phyloP scores from a whole-genome alignment of 805 yeast genomes.

The Candida nemodendra region DNA sequence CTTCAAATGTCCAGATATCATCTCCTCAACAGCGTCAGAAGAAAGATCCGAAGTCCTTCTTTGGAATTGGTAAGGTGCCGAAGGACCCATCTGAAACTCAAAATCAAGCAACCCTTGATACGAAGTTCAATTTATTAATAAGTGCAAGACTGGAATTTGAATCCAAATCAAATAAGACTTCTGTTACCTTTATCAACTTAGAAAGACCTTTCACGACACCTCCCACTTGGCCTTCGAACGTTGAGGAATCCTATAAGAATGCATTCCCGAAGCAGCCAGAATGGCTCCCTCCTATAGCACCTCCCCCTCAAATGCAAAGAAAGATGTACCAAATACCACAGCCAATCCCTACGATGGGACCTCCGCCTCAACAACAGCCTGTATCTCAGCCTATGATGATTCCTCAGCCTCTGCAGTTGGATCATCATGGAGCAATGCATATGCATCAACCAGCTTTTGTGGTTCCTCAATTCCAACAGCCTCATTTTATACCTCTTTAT shows the following conservation, averaged over 20 bases:
- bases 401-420: constrained; percentile 21
- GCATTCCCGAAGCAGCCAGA: constrained; percentile 45
- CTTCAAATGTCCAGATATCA: constrained; percentile 4
- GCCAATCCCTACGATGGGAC: constrained; percentile 22
- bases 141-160: constrained; percentile 40
- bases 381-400: constrained; percentile 21
- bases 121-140: constrained; percentile 52
- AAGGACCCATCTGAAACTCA: constrained; percentile 17
- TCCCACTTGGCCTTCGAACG: constrained; percentile 70
- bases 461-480: constrained; percentile 21
- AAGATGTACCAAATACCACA: constrained; percentile 22
- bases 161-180: constrained; percentile 21
- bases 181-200: constrained; percentile 37
- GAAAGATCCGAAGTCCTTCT: constrained; percentile 33
- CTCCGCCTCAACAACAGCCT: constrained; percentile 19
- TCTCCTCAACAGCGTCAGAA: constrained; percentile 19
- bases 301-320: constrained; percentile 20
- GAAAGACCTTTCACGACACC: constrained; percentile 71
- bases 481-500: constrained; percentile 18
- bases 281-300: constrained; percentile 22
- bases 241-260: constrained; percentile 48
- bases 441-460: constrained; percentile 21
- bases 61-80: constrained; percentile 37
- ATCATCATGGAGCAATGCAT: constrained; percentile 11
- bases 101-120: constrained; percentile 33